phyloP scores from a whole-genome alignment of 2,329 filamentous ascomycete genomes.

The Colletotrichum karsti region DNA sequence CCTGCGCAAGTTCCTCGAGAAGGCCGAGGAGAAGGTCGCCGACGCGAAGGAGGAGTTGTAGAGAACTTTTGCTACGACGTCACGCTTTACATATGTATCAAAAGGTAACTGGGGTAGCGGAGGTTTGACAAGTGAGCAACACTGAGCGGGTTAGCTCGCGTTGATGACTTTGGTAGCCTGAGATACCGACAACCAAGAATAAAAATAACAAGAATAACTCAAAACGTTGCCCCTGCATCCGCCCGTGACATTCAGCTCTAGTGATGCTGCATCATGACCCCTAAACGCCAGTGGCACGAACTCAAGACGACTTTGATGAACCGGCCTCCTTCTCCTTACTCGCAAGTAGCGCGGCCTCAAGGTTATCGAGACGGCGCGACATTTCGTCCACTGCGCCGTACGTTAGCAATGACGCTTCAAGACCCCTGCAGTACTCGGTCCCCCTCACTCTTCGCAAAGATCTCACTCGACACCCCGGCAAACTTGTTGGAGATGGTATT shows the following conservation, averaged over 20 bases:
- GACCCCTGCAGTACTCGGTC: not conserved
- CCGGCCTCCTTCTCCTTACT: conserved; percentile 55
- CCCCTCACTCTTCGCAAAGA: conserved; percentile 84
- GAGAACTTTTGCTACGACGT: conserved; percentile 31
- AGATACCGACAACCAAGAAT: conserved; percentile 5
- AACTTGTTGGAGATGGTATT: conserved; percentile 89
- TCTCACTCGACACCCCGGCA: conserved; percentile 82
- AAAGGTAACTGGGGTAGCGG: not conserved
- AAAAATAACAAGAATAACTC: conserved; percentile 10
- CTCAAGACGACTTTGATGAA: conserved; percentile 45
- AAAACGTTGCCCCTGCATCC: not conserved
- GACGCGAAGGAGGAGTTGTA: conserved; percentile 77
- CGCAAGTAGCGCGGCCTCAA: conserved; percentile 77
- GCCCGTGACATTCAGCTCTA: not conserved
- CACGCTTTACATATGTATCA: not conserved
- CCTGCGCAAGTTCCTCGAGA: conserved; percentile 77
- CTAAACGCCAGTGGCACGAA: conserved; percentile 1
- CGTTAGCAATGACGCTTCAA: not conserved
- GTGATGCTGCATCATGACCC: not conserved
- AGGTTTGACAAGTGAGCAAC: conserved; percentile 11
- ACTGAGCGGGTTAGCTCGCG: not conserved
- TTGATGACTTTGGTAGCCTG: conserved; percentile 24
- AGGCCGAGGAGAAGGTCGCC: conserved; percentile 59
- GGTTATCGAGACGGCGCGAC: conserved; percentile 83
- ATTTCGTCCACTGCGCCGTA: conserved; percentile 86